Conservation (phyloP, 140 eudicot species). For the Senecio squalidus region DNA sequence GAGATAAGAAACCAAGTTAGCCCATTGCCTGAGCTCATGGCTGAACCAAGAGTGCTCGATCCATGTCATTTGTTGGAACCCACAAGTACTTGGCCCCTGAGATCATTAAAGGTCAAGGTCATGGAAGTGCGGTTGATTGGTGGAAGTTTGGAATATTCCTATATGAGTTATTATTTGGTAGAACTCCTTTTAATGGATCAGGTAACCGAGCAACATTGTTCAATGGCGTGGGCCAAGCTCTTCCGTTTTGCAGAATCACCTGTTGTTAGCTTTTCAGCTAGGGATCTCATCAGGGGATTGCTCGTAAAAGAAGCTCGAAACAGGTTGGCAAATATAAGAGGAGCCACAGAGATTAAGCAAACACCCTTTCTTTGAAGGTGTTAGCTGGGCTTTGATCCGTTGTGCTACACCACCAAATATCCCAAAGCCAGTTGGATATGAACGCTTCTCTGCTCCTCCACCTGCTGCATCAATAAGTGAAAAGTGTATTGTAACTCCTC, state of each 20-base stretch:
- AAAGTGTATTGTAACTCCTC: not conserved
- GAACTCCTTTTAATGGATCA: slow-evolving; percentile 43
- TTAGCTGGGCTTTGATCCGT: slow-evolving; percentile 59
- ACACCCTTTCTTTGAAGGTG: slow-evolving; percentile 50
- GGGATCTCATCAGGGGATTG: slow-evolving; percentile 49
- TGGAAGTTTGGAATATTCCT: slow-evolving; percentile 50
- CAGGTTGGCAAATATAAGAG: slow-evolving; percentile 42
- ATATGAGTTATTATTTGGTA: slow-evolving; percentile 37
- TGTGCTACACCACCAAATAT: slow-evolving; percentile 66
- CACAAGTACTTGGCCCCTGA: slow-evolving; percentile 69
- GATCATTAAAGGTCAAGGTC: slow-evolving; percentile 60
- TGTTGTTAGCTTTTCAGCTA: slow-evolving; percentile 34
- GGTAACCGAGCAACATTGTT: slow-evolving; percentile 49
- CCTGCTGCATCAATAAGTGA: slow-evolving; percentile 1
- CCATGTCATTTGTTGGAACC: slow-evolving; percentile 78
- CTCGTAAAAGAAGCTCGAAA: slow-evolving; percentile 41
- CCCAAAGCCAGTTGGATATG: slow-evolving; percentile 51
- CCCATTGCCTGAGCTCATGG: slow-evolving; percentile 76
- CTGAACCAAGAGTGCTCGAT: slow-evolving; percentile 68
- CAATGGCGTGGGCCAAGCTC: slow-evolving; percentile 55
- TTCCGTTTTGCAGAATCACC: slow-evolving; percentile 46
- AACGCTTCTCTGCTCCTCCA: slow-evolving; percentile 13
- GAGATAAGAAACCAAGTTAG: slow-evolving; percentile 82
- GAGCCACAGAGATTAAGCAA: slow-evolving; percentile 50
- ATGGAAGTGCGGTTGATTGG: slow-evolving; percentile 72